Evolutionary conservation across 257 asterid species (phyloP), one percentile per base, ranked within the genome.

Genomic region (Solanum dulcamara): DNA sequence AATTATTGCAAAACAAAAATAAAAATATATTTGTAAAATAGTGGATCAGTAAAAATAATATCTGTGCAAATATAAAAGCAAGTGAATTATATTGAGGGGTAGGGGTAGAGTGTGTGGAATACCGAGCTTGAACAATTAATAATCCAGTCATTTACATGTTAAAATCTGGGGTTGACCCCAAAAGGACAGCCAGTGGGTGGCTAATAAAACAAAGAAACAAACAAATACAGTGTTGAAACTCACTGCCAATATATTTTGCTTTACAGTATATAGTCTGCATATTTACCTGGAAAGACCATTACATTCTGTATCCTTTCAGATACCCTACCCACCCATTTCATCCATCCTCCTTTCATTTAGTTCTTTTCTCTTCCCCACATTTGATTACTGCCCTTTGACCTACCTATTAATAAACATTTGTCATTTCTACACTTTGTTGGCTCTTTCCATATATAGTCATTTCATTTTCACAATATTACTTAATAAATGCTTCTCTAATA

Each of bases 251-350:
- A n/a, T 60, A 26, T 81, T 18, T 28, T 40, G 17, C 40, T 30
- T 67, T 22, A 44, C 82, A 46, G 82, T 44, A 7, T 74, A n/a
- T 14, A 24, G 10, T 77, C 53, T 83, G 85, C 13, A 83, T 64
- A 85, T 67, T 83, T 89, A 55, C 80, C 84, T n/a, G 62, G 81
- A 89, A 79, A 87, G 87, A 79, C 84, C 84, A 28, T 89, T 85
- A 83, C 89, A 87, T 71, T 26, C 68, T 75, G 84, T 74, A 60
- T 55, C 18, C 57, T 50, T 71, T 84, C 83, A 80, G 87, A 81
- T 86, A 57, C 40, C 40, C 57, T 70, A 13, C 30, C 53, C 68
- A 28, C 10, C 77, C 40, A 14, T 70, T 38, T 53, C 12, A 33
- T 33, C 1, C 51, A 40, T 24, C 53, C 12, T 60, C 15, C 35